Base-by-base conservation (phyloP, 495 filamentous ascomycete species). In the Astrothelium macrocarpum region DNA sequence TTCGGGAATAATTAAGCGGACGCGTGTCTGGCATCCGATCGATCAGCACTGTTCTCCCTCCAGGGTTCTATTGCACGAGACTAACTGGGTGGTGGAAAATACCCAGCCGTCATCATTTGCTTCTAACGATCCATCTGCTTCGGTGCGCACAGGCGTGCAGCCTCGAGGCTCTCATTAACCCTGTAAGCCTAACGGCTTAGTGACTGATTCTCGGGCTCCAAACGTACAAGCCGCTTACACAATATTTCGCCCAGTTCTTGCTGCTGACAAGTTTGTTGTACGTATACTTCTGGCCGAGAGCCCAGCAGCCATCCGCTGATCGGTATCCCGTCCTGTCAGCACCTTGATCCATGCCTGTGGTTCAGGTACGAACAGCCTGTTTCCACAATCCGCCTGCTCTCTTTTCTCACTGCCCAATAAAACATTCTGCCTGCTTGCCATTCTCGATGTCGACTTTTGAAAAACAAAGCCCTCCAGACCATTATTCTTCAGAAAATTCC, bases 401-500 rank as follows among this genome's bases (percentile, higher is more conserved):
- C 16, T 26, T 56, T 29, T 11, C 49, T 2, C 20, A 56, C 20
- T 56, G 29, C 16, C 49, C 49, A 56, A 56, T 56, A 28, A 56
- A 56, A 56, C 29, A 28, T 56, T 25, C 49, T 3, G 49, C 49
- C 25, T 2, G 20, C 29, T 29, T 56, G 20, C 25, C 49, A 56
- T 26, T 20, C 49, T 56, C 49, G 25, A 56, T 56, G 49, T 56
- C 49, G 49, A 20, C 49, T 2, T 56, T n/a, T 20, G 49, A 56
- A 56, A 56, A 56, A 56, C 49, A 56, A 25, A 56, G 49, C 25
- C 49, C 73, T 0, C 68, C 73, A 45, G 74, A 73, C 23, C 70
- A 68, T 34, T 66, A 71, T 12, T 75, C 73, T 11, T 74, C 73
- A 25, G 73, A 67, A 32, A 56, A 56, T 56, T 75, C 74, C 26